Conservation (phyloP, 768 basidiomycete species). For the Lanmaoa rubissima region DNA sequence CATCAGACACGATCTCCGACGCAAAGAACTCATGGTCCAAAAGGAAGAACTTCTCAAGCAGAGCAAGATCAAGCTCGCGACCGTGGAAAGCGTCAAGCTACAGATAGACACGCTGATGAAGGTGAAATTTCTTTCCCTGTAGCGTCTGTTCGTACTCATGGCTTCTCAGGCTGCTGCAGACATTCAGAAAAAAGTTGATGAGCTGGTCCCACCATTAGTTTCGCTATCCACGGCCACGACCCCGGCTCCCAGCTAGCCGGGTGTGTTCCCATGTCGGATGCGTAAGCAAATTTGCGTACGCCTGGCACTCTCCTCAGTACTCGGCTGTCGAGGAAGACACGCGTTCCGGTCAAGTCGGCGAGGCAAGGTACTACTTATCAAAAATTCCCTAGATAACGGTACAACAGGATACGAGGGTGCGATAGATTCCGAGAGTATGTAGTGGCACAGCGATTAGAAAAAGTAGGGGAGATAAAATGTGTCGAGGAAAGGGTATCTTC, state of each 20-base stretch:
- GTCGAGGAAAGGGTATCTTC: conserved; percentile 29
- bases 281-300: conserved; percentile 5
- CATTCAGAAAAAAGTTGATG: conserved; percentile 73
- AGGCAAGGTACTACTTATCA: conserved; percentile 17
- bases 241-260: conserved; percentile 22
- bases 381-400: conserved; percentile 30
- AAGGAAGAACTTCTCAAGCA: conserved; percentile 82
- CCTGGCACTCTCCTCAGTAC: not conserved
- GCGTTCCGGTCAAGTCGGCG: conserved; percentile 1
- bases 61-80: conserved; percentile 68
- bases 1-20: conserved; percentile 66
- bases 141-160: conserved; percentile 11
- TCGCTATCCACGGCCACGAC: conserved; percentile 29
- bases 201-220: conserved; percentile 50
- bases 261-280: not conserved
- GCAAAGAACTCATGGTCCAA: conserved; percentile 62
- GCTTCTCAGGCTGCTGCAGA: conserved; percentile 60
- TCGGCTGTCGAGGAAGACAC: conserved; percentile 7
- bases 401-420: conserved; percentile 25
- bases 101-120: conserved; percentile 78
- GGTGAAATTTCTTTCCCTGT: conserved; percentile 36
- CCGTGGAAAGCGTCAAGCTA: conserved; percentile 74
- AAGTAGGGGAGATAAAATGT: conserved; percentile 14
- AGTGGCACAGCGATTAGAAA: conserved; percentile 22
- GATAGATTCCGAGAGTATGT: conserved; percentile 25